Base-by-base conservation (phyloP, 2,329 filamentous ascomycete species). In the Aspergillus texensis region DNA sequence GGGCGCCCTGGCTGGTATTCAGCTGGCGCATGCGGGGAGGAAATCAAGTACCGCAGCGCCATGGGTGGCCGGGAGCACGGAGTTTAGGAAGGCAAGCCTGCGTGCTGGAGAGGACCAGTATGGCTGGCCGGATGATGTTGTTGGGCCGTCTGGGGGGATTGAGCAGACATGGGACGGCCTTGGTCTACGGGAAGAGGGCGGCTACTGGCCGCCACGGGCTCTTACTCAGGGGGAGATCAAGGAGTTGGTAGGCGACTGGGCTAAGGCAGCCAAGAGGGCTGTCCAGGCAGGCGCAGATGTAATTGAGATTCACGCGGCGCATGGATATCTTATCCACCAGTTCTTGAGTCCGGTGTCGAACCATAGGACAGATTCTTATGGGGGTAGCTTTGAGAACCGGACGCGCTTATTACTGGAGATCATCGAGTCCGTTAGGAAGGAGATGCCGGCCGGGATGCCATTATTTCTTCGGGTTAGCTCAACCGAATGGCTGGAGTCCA, bases 271-370 rank as follows among this genome's bases (percentile, higher is more conserved):
- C 1, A 26, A 28, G 10, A 21, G 19, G 19, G 46, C 46, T 6
- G 80, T 92, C 2, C 79, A 86, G 67, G 89, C 88, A 3, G 92
- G 92, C 1, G 85, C 93, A 58, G 92, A 96, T 73, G 83, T 88
- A 6, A 89, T 94, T 66, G 92, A 94, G 75, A 86, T 95, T 36
- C 91, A 94, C 78, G 86, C 83, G 65, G 92, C 91, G 0, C 91
- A 94, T 72, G 91, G 91, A 2, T 94, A 93, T 72, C 84, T 94
- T 0, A 77, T 94, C 1, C 86, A 89, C 70, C 75, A 81, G 3
- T 94, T 94, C 79, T 64, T 93, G 3, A 88, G 86, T 1, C 90
- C 91, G 0, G 84, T 85, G 1, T 84, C 84, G 24, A 94, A 45
- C 41, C 19, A 21, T 19, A 19, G 41, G 19, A 45, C n/a, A 10